Conservation (phyloP, 2,329 filamentous ascomycete genomes). For the Venturia effusa region DNA sequence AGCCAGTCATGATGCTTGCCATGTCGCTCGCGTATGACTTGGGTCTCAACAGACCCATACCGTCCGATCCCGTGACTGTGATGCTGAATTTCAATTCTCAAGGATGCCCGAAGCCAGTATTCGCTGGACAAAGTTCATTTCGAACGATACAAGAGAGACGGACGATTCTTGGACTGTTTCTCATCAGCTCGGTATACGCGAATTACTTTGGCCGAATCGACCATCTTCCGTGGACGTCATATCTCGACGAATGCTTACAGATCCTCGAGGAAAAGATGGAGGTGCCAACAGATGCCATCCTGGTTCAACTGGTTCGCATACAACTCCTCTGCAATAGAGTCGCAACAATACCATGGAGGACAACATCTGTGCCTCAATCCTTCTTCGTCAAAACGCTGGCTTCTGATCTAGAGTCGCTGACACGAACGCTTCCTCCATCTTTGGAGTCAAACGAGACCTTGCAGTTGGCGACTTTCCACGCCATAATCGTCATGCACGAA, state of each 20-base stretch:
- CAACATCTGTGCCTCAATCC: constrained; percentile 15
- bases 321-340: constrained; percentile 19
- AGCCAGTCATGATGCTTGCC: constrained; percentile 17
- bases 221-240: constrained; percentile 44
- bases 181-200: constrained; percentile 28
- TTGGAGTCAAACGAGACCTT: constrained; percentile 6
- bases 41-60: constrained; percentile 6
- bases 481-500: constrained; percentile 4
- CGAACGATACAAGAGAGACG: constrained; percentile 41
- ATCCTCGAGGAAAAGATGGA: constrained; percentile 37
- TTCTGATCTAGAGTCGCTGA: constrained; percentile 4
- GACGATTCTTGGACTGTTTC: constrained; percentile 39
- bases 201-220: constrained; percentile 39
- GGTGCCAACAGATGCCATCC: constrained; percentile 37
- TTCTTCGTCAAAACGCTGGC: neutral
- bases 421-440: neutral
- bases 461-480: neutral
- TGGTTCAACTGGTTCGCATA: constrained; percentile 32
- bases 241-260: constrained; percentile 47
- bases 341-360: constrained; percentile 15
- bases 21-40: constrained; percentile 13
- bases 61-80: neutral
- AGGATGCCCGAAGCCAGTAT: constrained; percentile 13
- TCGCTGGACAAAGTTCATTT: constrained; percentile 12
- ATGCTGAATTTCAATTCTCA: constrained; percentile 8